A percentile compares a stretch with the other conserved stretches of the same genome.
These are phyloP conservation scores for Mortierella sp. DNA, from an alignment of 371 early-diverging fungal genomes.

Conservation along the genomic window DNA sequence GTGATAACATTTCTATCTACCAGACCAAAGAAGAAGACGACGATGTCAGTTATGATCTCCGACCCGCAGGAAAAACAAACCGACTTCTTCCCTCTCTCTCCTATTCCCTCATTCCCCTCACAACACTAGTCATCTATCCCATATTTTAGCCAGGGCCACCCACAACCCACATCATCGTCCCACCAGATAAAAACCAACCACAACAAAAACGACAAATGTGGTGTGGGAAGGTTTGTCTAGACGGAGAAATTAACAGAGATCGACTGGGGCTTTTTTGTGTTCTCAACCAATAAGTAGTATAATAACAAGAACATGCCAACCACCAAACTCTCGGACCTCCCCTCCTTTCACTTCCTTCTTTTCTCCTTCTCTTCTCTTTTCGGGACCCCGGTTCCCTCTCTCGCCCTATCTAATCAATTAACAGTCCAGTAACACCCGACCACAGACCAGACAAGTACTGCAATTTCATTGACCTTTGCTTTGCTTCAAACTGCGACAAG, in stretches of 20 bases:
- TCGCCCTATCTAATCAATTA: neutral
- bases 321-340: too few relatives aligned
- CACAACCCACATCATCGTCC: neutral
- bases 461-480: neutral
- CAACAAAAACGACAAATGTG: neutral
- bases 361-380: neutral
- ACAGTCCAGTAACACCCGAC: neutral
- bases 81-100: neutral
- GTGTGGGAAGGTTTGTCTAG: neutral
- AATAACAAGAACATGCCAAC: neutral
- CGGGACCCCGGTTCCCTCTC: too few relatives aligned
- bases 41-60: slow-evolving; percentile 2
- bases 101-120: neutral
- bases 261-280: too few relatives aligned
- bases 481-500: neutral
- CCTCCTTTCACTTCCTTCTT: neutral
- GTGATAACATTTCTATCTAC: neutral
- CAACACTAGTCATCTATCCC: neutral
- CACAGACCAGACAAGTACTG: neutral
- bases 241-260: neutral
- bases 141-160: neutral
- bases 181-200: neutral
- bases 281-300: neutral
- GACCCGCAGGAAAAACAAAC: neutral
- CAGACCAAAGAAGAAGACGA: neutral